Conservation (phyloP, 768 basidiomycete species). For the Dacryopinax spathularia region DNA sequence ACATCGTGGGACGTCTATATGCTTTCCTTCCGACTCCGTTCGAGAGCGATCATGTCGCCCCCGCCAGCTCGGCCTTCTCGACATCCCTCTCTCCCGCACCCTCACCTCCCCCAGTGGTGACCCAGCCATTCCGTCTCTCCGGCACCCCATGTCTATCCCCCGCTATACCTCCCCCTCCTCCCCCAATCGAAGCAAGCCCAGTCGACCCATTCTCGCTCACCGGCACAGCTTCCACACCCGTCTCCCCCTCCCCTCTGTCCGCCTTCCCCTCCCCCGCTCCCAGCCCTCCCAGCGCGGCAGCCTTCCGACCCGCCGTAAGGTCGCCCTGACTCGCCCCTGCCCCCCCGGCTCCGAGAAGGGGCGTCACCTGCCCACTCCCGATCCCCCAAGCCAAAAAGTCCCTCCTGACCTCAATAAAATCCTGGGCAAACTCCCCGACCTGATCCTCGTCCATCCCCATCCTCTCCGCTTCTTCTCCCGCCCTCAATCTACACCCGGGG, state of each 20-base stretch:
- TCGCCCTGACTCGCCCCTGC: not conserved
- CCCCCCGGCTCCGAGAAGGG: too few species aligned
- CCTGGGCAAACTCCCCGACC: constrained; percentile 57
- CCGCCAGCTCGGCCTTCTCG: not conserved
- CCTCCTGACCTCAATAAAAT: constrained; percentile 55
- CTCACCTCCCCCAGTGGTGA: not conserved
- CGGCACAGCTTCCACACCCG: not conserved
- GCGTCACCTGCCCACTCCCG: not conserved
- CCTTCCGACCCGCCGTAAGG: not conserved
- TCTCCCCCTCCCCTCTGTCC: not conserved
- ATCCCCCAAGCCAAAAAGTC: constrained; percentile 40
- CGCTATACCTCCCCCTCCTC: too few species aligned
- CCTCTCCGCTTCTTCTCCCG: constrained; percentile 41
- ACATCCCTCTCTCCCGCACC: too few species aligned
- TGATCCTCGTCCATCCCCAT: constrained; percentile 60
- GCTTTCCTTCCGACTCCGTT: too few species aligned
- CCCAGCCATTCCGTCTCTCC: not conserved
- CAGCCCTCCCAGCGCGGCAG: too few species aligned
- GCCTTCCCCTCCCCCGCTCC: not conserved
- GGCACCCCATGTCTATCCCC: not conserved
- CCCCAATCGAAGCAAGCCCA: not conserved
- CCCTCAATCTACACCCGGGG: constrained; percentile 43
- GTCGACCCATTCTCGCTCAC: not conserved
- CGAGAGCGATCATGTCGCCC: not conserved
- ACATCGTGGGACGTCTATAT: too few species aligned